phyloP scores from a whole-genome alignment of 768 basidiomycete species.

The Auriscalpium microsporum region DNA sequence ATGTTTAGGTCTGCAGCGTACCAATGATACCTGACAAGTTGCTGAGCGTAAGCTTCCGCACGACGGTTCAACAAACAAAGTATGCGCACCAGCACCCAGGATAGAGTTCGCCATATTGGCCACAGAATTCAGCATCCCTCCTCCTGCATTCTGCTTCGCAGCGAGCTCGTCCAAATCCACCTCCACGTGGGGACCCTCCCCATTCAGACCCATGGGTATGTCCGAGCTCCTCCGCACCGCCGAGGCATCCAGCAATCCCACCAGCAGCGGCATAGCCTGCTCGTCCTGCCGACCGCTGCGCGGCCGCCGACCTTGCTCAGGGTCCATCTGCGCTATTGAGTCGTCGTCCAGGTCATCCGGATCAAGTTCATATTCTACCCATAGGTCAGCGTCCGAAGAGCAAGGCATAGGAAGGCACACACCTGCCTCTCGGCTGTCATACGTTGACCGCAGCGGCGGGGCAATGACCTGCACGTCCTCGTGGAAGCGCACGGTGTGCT shows the following conservation, averaged over 20 bases:
- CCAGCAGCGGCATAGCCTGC: constrained; percentile 66
- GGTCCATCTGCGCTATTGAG: constrained; percentile 23
- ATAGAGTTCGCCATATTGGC: constrained; percentile 97
- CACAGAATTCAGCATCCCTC: constrained; percentile 69
- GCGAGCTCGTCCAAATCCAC: constrained; percentile 69
- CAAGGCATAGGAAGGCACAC: constrained; percentile 29
- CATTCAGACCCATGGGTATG: constrained; percentile 32
- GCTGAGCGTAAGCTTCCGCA: neutral
- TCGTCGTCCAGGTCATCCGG: constrained; percentile 69
- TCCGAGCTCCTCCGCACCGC: constrained; percentile 48
- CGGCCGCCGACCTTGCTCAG: constrained; percentile 23
- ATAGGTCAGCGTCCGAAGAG: constrained; percentile 2
- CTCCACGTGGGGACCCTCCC: constrained; percentile 26
- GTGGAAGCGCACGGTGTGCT: constrained; percentile 46
- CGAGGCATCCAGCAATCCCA: constrained; percentile 66
- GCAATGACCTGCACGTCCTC: constrained; percentile 64
- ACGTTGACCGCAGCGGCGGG: constrained; percentile 63
- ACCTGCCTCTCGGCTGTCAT: constrained; percentile 76
- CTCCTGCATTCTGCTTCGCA: constrained; percentile 56
- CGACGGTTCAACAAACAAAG: constrained; percentile 11
- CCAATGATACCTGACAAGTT: constrained; percentile 58
- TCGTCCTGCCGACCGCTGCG: constrained; percentile 32
- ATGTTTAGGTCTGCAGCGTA: constrained; percentile 22
- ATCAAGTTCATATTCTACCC: constrained; percentile 75
- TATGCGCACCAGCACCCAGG: constrained; percentile 71